A percentile compares a stretch with the other conserved stretches of the same genome.
Evolutionary conservation across 768 basidiomycete species (phyloP).

Genomic region (Tricholoma matsutake): DNA sequence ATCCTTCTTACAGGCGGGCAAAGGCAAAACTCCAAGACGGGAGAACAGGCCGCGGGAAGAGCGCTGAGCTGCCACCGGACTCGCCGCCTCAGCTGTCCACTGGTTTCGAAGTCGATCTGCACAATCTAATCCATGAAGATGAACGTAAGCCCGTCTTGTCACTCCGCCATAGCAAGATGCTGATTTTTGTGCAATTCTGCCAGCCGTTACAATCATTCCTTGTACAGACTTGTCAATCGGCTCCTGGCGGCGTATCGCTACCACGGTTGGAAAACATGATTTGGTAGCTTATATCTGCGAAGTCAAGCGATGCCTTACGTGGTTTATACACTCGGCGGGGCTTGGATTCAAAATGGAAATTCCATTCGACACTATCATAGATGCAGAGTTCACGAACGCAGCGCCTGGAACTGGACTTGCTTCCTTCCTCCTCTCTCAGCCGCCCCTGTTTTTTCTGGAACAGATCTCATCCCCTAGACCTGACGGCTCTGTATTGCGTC

Average conservation of each 20-base stretch:
- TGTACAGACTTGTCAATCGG: constrained; percentile 75
- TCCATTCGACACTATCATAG: constrained; percentile 59
- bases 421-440: constrained; percentile 59
- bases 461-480: constrained; percentile 29
- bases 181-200: constrained; percentile 6
- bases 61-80: constrained; percentile 40
- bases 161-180: not conserved
- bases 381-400: constrained; percentile 53
- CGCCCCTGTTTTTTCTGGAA: constrained; percentile 71
- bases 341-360: constrained; percentile 86
- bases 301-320: constrained; percentile 59
- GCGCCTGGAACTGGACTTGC: constrained; percentile 57
- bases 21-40: constrained; percentile 74
- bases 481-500: constrained; percentile 31
- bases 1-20: constrained; percentile 52
- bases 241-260: constrained; percentile 72
- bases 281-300: constrained; percentile 77
- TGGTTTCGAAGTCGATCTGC: constrained; percentile 57
- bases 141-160: constrained; percentile 51
- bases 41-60: constrained; percentile 39
- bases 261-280: constrained; percentile 52
- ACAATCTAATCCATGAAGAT: constrained; percentile 69
- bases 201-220: constrained; percentile 74
- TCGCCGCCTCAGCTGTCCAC: constrained; percentile 49
- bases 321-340: constrained; percentile 76